Evolutionary conservation across 306 rosid genomes (phyloP).

Genomic region (Vachellia pachyceras): DNA sequence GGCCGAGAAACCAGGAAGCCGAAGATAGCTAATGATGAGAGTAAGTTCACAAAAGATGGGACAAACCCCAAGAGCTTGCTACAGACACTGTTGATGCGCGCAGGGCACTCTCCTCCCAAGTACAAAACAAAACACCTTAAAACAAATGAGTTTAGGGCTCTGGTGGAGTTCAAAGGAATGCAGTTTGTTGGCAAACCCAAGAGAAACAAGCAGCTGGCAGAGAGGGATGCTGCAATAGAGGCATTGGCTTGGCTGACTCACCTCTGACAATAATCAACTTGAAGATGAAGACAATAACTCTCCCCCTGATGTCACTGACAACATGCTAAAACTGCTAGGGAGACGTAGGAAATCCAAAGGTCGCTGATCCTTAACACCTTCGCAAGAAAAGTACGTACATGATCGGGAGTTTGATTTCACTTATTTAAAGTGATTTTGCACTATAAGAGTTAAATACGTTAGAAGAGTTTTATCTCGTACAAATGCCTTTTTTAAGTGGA

Average conservation of each 20-base stretch:
- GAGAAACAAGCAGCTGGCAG: conserved; percentile 95
- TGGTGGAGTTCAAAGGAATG: conserved; percentile 98
- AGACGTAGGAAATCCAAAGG: conserved; percentile 78
- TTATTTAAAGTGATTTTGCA: too few relatives aligned
- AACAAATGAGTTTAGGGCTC: conserved; percentile 91
- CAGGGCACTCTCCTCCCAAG: conserved; percentile 95
- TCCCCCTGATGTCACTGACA: conserved; percentile 81
- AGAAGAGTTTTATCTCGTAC: too few relatives aligned
- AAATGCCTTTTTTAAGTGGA: too few relatives aligned
- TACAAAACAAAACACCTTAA: conserved; percentile 95
- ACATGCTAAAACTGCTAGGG: conserved; percentile 95
- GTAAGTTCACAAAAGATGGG: conserved; percentile 83
- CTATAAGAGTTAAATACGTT: too few relatives aligned
- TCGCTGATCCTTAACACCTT: conserved; percentile 31
- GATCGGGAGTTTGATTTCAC: too few relatives aligned
- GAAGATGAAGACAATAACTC: conserved; percentile 54
- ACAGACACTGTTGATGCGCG: conserved; percentile 92
- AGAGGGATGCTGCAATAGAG: conserved; percentile 95
- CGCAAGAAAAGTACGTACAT: background rate
- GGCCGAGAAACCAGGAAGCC: conserved; percentile 85
- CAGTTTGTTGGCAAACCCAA: conserved; percentile 95
- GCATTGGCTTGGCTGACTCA: conserved; percentile 99
- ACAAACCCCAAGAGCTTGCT: conserved; percentile 91
- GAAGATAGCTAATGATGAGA: conserved; percentile 52
- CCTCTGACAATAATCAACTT: conserved; percentile 63